Base-by-base conservation (phyloP, 169 alveolate species). In the Plasmodium knowlesi region DNA sequence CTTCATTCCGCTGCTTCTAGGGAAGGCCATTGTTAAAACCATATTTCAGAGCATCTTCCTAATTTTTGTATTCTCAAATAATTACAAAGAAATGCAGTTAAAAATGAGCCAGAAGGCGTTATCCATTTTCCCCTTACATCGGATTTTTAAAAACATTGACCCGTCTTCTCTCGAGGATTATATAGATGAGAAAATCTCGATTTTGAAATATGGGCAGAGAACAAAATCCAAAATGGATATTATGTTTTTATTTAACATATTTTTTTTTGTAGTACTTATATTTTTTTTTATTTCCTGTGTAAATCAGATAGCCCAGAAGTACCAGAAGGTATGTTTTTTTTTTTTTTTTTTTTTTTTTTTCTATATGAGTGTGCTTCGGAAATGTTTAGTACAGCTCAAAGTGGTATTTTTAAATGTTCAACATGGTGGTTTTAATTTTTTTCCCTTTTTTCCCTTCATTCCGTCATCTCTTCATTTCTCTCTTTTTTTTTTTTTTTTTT, bases 1-100 rank as follows among this genome's bases (percentile, higher is more conserved):
- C 97, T 98, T 98, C 84, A 97, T 98, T 34, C 98, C 99, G 10
- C 95, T 98, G 9, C 92, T 97, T 61, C 85, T 98, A 50, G 99
- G 99, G 12, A 98, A 98, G 85, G 98, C 99, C 34, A 81, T 97
- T 32, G 95, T 97, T 2, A 98, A 98, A 92, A 98, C 97, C 53
- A 96, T 97, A 37, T 92, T 97, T 50, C 97, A 96, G 95, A 84
- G 97, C 92, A 72, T 96, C 22, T 96, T 98, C 72, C 96, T 97
- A 61, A 96, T 98, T 37, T 96, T 98, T 92, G 54, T 97, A 43
- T 98, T 97, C 94, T 95, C 96, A 84, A 95, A 85, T 41, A 84
- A 92, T 78, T 89, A 89, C 83, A 89, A 67, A 78, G 94, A 34
- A 46, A 39, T 79, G 39, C 94, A 89, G 79, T 61, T 79, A 19